Evolutionary conservation across 192 early-diverging fungal genomes (phyloP), one percentile per base, ranked within the genome.

Genomic region (Rhizoclosmatium globosum): DNA sequence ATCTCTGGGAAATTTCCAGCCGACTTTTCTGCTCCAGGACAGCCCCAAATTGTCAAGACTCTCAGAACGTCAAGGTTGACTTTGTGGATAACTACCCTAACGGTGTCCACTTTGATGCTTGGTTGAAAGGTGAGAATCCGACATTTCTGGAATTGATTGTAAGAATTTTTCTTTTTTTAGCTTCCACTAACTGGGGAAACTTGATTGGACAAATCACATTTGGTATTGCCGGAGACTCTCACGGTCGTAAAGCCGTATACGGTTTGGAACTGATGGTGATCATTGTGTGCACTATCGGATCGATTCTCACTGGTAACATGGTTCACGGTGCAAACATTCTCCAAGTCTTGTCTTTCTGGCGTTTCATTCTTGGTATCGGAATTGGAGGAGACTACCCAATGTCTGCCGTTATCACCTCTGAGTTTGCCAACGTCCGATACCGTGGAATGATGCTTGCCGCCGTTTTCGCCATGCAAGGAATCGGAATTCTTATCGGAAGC

Each of bases 371-470:
- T 60, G 97, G 97, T 80, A 87, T 97, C 64, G 97, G 97, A 80
- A 92, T 97, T 77, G 97, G 97, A 74, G 95, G 95, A 73, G 95
- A 98, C 84, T 98, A 98, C 83, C 97, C 97, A 19, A 87, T 98
- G 65, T 97, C 96, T 17, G 94, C 95, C 43, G 94, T 95, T 57
- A 97, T 98, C 68, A 95, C 95, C 41, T 94, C 95, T 64, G 97
- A 98, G 88, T 98, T 94, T 79, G 91, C 95, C 58, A 87, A 91
- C 58, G 87, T 92, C 68, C 85, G 90, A 56, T 89, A 91, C 82
- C 92, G 97, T 57, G 97, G 97, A 69, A 93, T 91, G 81, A 92
- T 99, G 90, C 94, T 97, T 70, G 90, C 88, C 68, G 84, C 86
- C 76, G 97, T 97, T 43, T 98, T 97, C 83, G 93, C 95, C 59